phyloP scores from a whole-genome alignment of 1,284 basidiomycete species.

The Cryptococcus jaspeensis region DNA sequence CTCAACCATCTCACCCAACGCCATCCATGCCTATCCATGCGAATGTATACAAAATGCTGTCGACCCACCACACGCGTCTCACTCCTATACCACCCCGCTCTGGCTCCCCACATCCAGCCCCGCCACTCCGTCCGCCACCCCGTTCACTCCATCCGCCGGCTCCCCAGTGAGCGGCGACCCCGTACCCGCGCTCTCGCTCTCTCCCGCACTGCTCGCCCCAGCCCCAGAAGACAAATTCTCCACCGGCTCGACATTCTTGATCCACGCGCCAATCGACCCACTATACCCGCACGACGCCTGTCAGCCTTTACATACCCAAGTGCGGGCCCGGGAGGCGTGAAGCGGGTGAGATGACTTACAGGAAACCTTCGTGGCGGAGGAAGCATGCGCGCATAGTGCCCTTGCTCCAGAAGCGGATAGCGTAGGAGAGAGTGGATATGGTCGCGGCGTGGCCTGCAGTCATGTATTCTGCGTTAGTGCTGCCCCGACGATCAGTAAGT shows the following conservation, averaged over 20 bases:
- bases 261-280: constrained; percentile 90
- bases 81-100: too few species aligned
- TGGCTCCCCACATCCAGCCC: too few species aligned
- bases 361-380: constrained; percentile 95
- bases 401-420: constrained; percentile 99
- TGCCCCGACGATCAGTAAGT: background rate
- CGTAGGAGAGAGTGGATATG: constrained; percentile 95
- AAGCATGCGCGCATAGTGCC: constrained; percentile 96
- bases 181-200: too few species aligned
- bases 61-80: too few species aligned
- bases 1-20: too few species aligned
- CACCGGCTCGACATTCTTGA: constrained; percentile 70
- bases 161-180: too few species aligned
- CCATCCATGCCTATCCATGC: too few species aligned
- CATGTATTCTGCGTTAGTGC: background rate
- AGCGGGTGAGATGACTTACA: constrained; percentile 61
- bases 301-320: background rate
- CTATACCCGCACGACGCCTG: constrained; percentile 52
- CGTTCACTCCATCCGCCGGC: too few species aligned
- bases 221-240: background rate
- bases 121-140: too few species aligned
- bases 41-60: too few species aligned
- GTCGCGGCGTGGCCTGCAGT: constrained; percentile 86
- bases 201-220: background rate
- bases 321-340: background rate